A percentile compares a stretch with the other conserved stretches of the same genome.
Conservation (phyloP, 345 rosid genomes). For the Gossypium bickii region DNA sequence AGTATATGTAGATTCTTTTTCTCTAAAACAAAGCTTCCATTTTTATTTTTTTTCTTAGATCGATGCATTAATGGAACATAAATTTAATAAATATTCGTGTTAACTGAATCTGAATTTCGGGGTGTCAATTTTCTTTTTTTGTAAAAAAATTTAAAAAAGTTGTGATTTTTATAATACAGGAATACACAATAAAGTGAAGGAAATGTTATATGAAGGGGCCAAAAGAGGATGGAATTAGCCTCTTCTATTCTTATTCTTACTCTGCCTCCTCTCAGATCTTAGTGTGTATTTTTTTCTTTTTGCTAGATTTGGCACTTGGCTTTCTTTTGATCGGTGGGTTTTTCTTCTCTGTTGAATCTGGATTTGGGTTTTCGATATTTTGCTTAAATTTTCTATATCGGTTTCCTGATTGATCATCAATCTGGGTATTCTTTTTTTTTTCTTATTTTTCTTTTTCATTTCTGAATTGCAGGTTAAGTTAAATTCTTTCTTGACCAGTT, state of each 20-base stretch:
- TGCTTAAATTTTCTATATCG: not conserved
- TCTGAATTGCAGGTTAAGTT: not conserved
- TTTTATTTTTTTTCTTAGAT: not conserved
- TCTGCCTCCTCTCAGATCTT: constrained; percentile 4
- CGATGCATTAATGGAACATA: not conserved
- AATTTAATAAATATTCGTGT: not conserved
- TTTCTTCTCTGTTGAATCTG: not conserved
- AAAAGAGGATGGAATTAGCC: not conserved
- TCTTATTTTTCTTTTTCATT: not conserved
- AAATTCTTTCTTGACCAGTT: not conserved
- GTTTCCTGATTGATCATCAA: not conserved
- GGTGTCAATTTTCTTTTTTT: not conserved
- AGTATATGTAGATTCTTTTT: no score
- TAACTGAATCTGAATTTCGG: not conserved
- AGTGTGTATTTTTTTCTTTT: not conserved
- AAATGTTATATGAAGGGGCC: not conserved
- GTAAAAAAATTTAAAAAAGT: not conserved
- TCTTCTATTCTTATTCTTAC: not conserved
- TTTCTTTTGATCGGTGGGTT: constrained; percentile 3
- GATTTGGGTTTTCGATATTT: not conserved
- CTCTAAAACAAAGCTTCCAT: not conserved
- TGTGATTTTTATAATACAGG: not conserved
- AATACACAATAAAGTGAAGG: not conserved
- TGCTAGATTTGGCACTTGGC: not conserved
- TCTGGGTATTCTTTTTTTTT: not conserved